Evolutionary conservation across 257 asterid species (phyloP), one percentile per base, ranked within the genome.

Genomic region (Lantana camara): DNA sequence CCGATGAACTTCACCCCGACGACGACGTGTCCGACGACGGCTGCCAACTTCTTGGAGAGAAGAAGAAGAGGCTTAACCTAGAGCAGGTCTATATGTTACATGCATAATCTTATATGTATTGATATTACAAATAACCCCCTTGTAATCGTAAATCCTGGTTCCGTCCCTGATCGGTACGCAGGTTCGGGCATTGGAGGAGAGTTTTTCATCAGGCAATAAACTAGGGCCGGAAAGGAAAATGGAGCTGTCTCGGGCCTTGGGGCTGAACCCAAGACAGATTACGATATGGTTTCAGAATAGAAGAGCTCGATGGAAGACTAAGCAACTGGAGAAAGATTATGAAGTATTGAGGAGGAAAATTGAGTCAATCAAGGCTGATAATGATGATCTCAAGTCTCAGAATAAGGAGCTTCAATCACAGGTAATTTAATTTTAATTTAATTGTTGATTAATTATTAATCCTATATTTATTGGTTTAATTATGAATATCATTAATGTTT

Each of bases 221-320:
- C 76, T 85, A 47, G 93, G 78, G 70, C 87, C 93, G 13, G 93
- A 82, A 52, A 78, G 93, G 60, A 85, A 85, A 82, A 67, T 82
- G 82, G 83, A 77, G 77, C 60, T 85, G 47, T 85, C 93, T 29
- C 79, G 83, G 70, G 89, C 82, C 21, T 70, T 85, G 38, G 93
- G 93, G 23, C 50, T 85, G 49, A 83, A 85, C 44, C 89, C 92
- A 0, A 74, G 92, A 29, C 92, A 85, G 57, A 66, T 85, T 50
- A 84, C 89, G 2, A 82, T 85, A 40, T 85, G 93, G 93, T 85
- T 85, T 23, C 93, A 85, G 75, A 85, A 85, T 57, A 76, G 93
- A 27, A 72, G 93, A 72, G 93, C 93, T 15, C 70, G 93, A 16
- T 83, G 83, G 85, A 85, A 85, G 73, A 85, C 89, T 4, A 85